Evolutionary conservation across 345 rosid genomes (phyloP).

Genomic region (Acer negundo): DNA sequence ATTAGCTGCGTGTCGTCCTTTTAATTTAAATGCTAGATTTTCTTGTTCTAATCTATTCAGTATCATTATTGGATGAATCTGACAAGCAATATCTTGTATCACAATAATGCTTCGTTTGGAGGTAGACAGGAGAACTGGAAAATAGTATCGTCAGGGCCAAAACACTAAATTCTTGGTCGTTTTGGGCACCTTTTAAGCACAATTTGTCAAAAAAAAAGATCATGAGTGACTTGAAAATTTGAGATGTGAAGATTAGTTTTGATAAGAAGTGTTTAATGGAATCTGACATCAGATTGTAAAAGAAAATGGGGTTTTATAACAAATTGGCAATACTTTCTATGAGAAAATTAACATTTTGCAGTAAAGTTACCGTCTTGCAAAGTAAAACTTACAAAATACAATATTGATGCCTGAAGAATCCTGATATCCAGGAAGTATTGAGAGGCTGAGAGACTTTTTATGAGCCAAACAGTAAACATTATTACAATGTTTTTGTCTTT

Average conservation of each 20-base stretch:
- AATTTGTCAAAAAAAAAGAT: slow-evolving; percentile 1
- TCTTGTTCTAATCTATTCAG: neutral
- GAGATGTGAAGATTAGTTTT: neutral
- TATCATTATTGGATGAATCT: slow-evolving; percentile 14
- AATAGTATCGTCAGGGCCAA: slow-evolving; percentile 4
- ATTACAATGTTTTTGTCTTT: too few species aligned
- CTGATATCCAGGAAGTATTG: too few species aligned
- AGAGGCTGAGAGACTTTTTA: too few species aligned
- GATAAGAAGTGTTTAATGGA: neutral
- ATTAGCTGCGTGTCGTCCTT: neutral
- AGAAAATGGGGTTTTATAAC: too few species aligned
- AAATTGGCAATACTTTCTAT: too few species aligned
- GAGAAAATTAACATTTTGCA: too few species aligned
- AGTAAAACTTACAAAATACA: too few species aligned
- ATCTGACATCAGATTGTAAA: too few species aligned
- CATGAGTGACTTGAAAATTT: neutral
- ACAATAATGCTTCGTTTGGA: slow-evolving; percentile 1
- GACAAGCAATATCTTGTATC: neutral
- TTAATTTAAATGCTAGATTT: neutral
- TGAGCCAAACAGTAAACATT: too few species aligned
- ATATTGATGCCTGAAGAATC: too few species aligned
- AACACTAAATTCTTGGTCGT: neutral
- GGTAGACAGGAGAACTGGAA: neutral
- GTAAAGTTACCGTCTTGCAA: too few species aligned
- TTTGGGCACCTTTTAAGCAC: neutral